Base-by-base conservation (phyloP, 805 yeast genomes). In the Candida ovalis region DNA sequence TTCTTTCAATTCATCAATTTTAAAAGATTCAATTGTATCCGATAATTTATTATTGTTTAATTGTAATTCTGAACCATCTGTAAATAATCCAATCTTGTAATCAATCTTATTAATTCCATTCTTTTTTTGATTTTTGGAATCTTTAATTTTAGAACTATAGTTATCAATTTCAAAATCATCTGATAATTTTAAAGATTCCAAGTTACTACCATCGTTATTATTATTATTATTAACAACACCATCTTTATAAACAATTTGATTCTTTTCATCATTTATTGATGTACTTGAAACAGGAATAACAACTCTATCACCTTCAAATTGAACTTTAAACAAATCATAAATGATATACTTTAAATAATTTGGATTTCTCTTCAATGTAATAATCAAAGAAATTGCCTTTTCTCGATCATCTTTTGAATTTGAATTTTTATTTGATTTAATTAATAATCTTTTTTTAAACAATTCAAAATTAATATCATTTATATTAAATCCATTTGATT, bases 361-460 rank as follows among this genome's bases (percentile, higher is more conserved):
- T 42, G 55, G 54, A 42, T 63, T 62, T 32, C 66, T 50, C 36
- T 54, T 58, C 45, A 64, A 28, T 12, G 60, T 51, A 6, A 15
- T 4, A 60, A 52, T 13, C 56, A 38, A 38, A 58, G 53, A 55
- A 41, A n/a, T 48, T 46, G 38, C 49, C 30, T 25, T 42, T 46
- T 17, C n/a, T n/a, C n/a, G n/a, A n/a, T n/a, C n/a, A n/a, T 35
- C 50, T 52, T 41, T 49, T 52, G 28, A 51, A 36, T 6, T 36
- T 13, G 6, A 43, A 23, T 9, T 25, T 15, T 35, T 42, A 45
- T 18, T 48, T 50, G 39, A 44, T 56, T 32, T 49, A 23, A 39
- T 24, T 17, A 51, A 25, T 30, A 30, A 30, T 12, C n/a, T 6
- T 30, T 40, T 50, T 32, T 49, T 56, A 44, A 56, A 59, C 40